Evolutionary conservation across 2,329 filamentous ascomycete species (phyloP).

Genomic region (Verticillium alfalfae): DNA sequence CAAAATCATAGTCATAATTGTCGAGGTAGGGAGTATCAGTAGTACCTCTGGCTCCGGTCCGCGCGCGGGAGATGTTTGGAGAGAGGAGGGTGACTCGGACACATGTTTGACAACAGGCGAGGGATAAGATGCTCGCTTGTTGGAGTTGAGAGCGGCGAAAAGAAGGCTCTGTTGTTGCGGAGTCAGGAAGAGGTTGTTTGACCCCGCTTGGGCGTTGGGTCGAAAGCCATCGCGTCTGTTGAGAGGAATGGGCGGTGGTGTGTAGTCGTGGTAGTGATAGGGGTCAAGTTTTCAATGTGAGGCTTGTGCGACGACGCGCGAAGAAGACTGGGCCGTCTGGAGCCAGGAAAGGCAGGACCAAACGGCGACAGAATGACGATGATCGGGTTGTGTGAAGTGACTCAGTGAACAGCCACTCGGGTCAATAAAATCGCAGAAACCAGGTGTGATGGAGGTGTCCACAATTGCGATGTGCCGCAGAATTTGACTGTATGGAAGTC

Average conservation of each 20-base stretch:
- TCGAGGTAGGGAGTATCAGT: slow-evolving; percentile 81
- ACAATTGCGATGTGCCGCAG: no score
- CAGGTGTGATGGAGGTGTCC: not conserved
- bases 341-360: slow-evolving; percentile 1
- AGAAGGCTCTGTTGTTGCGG: slow-evolving; percentile 72
- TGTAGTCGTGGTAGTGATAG: not conserved
- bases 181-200: slow-evolving; percentile 61
- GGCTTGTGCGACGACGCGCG: not conserved
- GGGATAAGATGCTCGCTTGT: slow-evolving; percentile 37
- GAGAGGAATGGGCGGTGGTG: not conserved
- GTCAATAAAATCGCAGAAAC: not conserved
- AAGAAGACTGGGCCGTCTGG: slow-evolving; percentile 1
- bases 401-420: not conserved
- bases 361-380: slow-evolving; percentile 1
- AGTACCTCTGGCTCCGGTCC: slow-evolving; percentile 30
- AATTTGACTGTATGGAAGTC: no score
- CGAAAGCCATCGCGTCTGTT: slow-evolving; percentile 42
- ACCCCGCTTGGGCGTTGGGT: slow-evolving; percentile 32
- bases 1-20: slow-evolving; percentile 68
- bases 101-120: slow-evolving; percentile 28
- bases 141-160: slow-evolving; percentile 71
- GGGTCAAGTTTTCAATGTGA: not conserved
- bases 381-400: not conserved
- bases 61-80: slow-evolving; percentile 43
- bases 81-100: slow-evolving; percentile 40